phyloP scores from a whole-genome alignment of 2,329 filamentous ascomycete species.

The Calonectria pseudoturangicola region DNA sequence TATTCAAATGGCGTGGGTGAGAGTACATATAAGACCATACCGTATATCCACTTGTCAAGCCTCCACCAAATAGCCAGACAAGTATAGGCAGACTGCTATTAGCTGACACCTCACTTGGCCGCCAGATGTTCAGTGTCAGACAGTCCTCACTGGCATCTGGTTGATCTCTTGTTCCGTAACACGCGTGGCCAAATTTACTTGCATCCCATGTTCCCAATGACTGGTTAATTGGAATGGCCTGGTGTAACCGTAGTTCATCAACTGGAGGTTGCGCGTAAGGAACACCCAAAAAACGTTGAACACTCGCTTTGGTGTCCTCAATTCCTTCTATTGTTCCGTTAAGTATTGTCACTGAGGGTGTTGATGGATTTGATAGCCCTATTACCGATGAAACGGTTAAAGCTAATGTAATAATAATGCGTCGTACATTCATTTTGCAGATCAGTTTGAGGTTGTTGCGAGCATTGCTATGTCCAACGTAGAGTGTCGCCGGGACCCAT shows the following conservation, averaged over 20 bases:
- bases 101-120: neutral
- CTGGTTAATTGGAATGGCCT: constrained; percentile 3
- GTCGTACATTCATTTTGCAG: neutral
- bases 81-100: constrained; percentile 1
- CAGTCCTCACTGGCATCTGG: constrained; percentile 12
- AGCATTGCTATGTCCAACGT: neutral
- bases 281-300: constrained; percentile 9
- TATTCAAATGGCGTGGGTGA: too few species aligned
- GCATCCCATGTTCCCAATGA: constrained; percentile 12
- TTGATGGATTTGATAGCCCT: neutral
- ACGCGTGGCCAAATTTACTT: constrained; percentile 6
- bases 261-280: constrained; percentile 9
- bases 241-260: neutral
- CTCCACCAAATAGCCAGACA: constrained; percentile 11
- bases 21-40: neutral
- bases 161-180: constrained; percentile 13
- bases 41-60: constrained; percentile 7
- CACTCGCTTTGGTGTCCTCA: neutral
- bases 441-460: too few species aligned
- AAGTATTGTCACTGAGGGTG: neutral
- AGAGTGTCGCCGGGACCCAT: neutral
- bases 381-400: neutral
- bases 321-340: constrained; percentile 4
- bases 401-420: neutral
- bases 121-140: constrained; percentile 8